Conservation (phyloP, 768 basidiomycete species). For the Leccinum imitatum region DNA sequence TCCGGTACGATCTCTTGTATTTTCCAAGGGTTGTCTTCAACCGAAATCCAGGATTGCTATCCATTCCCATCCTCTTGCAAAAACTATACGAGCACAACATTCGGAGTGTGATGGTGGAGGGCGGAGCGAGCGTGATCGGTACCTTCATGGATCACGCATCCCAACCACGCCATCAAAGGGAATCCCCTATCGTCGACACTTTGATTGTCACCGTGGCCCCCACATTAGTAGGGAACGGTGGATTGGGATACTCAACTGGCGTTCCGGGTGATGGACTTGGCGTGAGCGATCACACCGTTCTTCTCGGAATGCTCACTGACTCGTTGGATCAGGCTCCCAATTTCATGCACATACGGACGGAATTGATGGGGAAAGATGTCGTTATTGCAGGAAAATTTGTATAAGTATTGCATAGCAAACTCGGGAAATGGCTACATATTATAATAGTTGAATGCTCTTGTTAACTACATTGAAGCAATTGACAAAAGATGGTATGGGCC, state of each 20-base stretch:
- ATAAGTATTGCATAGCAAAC: conserved; percentile 3
- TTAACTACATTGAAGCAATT: too few relatives aligned
- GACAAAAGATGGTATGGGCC: too few relatives aligned
- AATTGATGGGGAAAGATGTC: conserved; percentile 33
- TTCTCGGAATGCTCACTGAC: neutral
- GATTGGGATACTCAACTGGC: conserved; percentile 52
- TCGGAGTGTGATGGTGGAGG: conserved; percentile 90
- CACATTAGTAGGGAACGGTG: conserved; percentile 71
- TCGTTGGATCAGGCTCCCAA: conserved; percentile 18
- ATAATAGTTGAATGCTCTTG: too few relatives aligned
- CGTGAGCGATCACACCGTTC: conserved; percentile 8
- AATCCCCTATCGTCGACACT: conserved; percentile 53
- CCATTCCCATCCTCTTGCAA: conserved; percentile 49
- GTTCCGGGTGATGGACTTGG: conserved; percentile 15
- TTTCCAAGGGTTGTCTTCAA: neutral
- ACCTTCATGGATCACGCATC: conserved; percentile 36
- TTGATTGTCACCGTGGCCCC: conserved; percentile 88
- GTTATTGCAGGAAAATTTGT: conserved; percentile 30
- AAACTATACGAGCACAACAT: conserved; percentile 58
- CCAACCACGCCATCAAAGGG: conserved; percentile 4
- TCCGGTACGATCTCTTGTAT: conserved; percentile 33
- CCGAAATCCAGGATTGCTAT: conserved; percentile 34
- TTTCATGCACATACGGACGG: conserved; percentile 30
- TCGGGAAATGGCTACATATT: too few relatives aligned
- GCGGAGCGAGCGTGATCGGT: conserved; percentile 80